phyloP scores from a whole-genome alignment of 352 stramenopile species.

The Globisporangium solare region DNA sequence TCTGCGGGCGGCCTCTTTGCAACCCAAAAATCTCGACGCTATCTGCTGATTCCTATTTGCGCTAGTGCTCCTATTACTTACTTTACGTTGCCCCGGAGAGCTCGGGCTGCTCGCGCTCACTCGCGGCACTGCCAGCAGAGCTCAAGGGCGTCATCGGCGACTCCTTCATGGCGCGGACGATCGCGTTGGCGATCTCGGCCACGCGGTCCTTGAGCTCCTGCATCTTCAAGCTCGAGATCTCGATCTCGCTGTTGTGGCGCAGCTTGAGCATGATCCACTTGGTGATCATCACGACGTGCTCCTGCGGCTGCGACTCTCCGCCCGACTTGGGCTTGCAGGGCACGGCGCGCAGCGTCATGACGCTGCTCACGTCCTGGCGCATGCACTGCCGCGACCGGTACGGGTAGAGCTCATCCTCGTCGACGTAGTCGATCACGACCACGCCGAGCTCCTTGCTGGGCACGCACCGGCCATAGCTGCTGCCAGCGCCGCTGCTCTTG shows the following conservation, averaged over 20 bases:
- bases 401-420: slow-evolving; percentile 35
- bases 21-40: too few relatives aligned
- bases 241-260: slow-evolving; percentile 12
- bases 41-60: too few relatives aligned
- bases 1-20: too few relatives aligned
- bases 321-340: not conserved
- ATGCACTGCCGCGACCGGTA: slow-evolving; percentile 24
- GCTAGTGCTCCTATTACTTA: not conserved
- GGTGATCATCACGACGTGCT: slow-evolving; percentile 16
- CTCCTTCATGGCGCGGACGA: slow-evolving; percentile 9
- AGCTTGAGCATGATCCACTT: slow-evolving; percentile 17
- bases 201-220: slow-evolving; percentile 14
- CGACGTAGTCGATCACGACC: slow-evolving; percentile 23
- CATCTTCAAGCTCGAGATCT: slow-evolving; percentile 7
- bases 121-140: not conserved
- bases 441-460: slow-evolving; percentile 18
- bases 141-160: not conserved
- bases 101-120: not conserved
- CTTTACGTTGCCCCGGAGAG: not conserved
- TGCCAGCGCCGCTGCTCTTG: not conserved
- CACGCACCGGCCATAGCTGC: not conserved
- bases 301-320: not conserved
- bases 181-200: slow-evolving; percentile 6
- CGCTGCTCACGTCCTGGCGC: slow-evolving; percentile 22
- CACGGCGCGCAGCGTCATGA: slow-evolving; percentile 14